These are phyloP conservation scores for Aureobasidium sp. DNA, from an alignment of 2,329 filamentous ascomycete species.

Conservation along the genomic window DNA sequence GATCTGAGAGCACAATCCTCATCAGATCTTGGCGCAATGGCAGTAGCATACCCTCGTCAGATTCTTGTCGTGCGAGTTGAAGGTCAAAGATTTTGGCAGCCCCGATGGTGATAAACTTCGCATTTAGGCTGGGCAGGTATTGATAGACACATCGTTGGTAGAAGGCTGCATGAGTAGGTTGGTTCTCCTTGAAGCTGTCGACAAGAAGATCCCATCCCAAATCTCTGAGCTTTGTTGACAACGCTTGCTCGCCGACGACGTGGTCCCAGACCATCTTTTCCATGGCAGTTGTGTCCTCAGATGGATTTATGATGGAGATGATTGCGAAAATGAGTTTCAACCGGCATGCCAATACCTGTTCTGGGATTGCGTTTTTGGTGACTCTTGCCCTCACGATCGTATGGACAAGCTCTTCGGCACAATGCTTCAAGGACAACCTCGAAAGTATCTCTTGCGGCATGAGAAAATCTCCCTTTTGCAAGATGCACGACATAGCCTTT, in stretches of 20 bases:
- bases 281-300: slow-evolving; percentile 26
- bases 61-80: not conserved
- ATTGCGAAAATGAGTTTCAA: not conserved
- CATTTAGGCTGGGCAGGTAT: slow-evolving; percentile 52
- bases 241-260: slow-evolving; percentile 58
- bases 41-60: not conserved
- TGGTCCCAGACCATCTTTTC: slow-evolving; percentile 63
- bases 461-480: not conserved
- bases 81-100: not conserved
- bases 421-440: not conserved
- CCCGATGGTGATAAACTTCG: slow-evolving; percentile 50
- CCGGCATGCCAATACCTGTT: not conserved
- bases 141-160: slow-evolving; percentile 45
- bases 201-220: slow-evolving; percentile 64
- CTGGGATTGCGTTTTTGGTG: not conserved
- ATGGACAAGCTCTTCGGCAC: slow-evolving; percentile 35
- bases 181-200: slow-evolving; percentile 35
- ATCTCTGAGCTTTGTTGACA: slow-evolving; percentile 55
- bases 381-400: slow-evolving; percentile 28
- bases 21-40: not conserved
- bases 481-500: not conserved
- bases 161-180: slow-evolving; percentile 24
- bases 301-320: not conserved
- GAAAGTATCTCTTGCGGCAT: not conserved
- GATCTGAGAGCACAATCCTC: not conserved